Evolutionary conservation across 257 asterid species (phyloP).

Genomic region (Thymus quinquecostatus): DNA sequence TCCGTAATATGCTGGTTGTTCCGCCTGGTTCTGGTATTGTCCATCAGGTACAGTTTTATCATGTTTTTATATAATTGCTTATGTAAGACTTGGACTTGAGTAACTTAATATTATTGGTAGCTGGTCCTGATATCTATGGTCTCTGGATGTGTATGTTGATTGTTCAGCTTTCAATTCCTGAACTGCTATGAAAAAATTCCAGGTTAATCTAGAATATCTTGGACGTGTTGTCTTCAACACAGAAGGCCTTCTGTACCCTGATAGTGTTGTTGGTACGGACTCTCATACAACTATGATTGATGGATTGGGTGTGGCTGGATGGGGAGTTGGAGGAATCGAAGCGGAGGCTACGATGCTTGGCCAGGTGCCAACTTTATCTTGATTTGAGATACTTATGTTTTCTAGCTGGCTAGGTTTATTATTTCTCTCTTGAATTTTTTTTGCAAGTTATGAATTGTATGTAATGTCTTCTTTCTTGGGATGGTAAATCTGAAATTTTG

Average conservation of each 20-base stretch:
- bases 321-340: conserved; percentile 95
- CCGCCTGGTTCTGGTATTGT: conserved; percentile 98
- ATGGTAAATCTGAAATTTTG: conserved; percentile 8
- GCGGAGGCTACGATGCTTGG: conserved; percentile 97
- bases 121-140: neutral
- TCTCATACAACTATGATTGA: conserved; percentile 92
- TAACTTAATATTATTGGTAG: conserved; percentile 11
- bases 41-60: conserved; percentile 62
- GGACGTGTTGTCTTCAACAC: conserved; percentile 89
- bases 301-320: conserved; percentile 85
- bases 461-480: neutral
- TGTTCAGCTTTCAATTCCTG: neutral
- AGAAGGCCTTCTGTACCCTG: conserved; percentile 75
- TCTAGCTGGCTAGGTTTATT: neutral
- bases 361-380: conserved; percentile 52
- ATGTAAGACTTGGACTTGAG: neutral
- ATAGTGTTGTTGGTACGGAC: conserved; percentile 91
- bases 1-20: conserved; percentile 87
- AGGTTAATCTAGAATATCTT: conserved; percentile 92
- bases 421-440: neutral
- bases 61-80: neutral
- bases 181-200: conserved; percentile 23
- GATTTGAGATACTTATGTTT: neutral
- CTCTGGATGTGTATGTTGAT: neutral
- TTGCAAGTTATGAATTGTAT: neutral